A percentile compares a stretch with the other conserved stretches of the same genome.
These are phyloP conservation scores for Leishmania tarentolae DNA, from an alignment of 208 protist species.

Conservation along the genomic window DNA sequence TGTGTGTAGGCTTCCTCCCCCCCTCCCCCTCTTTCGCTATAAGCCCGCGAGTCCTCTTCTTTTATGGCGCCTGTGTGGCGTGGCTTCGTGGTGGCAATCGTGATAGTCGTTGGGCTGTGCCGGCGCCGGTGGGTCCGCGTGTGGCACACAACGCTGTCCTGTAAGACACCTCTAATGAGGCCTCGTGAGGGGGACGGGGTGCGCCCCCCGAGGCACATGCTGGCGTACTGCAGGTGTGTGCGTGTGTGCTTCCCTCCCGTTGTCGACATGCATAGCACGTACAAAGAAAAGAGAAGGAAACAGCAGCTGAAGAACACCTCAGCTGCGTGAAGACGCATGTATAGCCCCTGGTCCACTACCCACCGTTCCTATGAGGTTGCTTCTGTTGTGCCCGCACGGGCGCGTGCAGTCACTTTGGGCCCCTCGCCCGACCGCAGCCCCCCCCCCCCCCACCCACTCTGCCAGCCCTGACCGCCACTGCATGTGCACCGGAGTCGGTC, in stretches of 20 bases:
- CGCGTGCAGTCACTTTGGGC: neutral
- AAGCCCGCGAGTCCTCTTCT: neutral
- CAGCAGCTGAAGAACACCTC: neutral
- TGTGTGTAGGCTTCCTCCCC: neutral
- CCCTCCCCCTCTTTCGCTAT: neutral
- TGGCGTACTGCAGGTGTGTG: neutral
- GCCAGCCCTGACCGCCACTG: neutral
- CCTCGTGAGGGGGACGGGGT: neutral
- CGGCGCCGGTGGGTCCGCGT: neutral
- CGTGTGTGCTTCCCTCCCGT: neutral
- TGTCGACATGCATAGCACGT: neutral
- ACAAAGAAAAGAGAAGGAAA: neutral
- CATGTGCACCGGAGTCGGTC: neutral
- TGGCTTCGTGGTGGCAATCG: neutral
- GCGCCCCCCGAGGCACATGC: no score
- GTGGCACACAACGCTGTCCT: neutral
- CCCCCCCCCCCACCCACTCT: neutral
- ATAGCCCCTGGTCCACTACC: neutral
- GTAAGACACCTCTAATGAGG: neutral
- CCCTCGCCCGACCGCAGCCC: constrained; percentile 1
- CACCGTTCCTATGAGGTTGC: neutral
- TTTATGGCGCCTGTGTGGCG: neutral
- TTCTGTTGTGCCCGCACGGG: neutral
- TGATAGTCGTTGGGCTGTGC: neutral
- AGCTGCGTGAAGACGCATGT: neutral